Percentiles rank a stretch among this genome's conserved stretches.
phyloP scores from a whole-genome alignment of 331 rosid species.

The Acacia concinna region DNA sequence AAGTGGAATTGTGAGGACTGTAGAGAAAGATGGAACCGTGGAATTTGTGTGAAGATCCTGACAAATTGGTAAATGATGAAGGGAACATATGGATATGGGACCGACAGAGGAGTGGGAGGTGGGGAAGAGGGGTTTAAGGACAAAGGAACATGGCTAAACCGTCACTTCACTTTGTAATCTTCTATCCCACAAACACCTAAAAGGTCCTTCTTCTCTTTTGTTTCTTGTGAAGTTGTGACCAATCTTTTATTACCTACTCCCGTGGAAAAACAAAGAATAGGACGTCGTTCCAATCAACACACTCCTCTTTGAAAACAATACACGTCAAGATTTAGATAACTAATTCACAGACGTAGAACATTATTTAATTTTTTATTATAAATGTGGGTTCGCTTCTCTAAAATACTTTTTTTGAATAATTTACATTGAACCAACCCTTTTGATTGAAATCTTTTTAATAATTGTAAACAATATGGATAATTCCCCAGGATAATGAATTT shows the following conservation, averaged over 20 bases:
- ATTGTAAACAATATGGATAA: no score
- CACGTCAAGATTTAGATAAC: no score
- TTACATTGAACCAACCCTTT: no score
- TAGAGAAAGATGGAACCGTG: neutral
- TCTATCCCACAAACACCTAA: slow-evolving; percentile 42
- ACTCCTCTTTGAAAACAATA: neutral
- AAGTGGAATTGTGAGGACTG: neutral
- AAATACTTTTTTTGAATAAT: no score
- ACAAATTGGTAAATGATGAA: neutral
- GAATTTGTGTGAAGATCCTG: neutral
- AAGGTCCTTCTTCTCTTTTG: neutral
- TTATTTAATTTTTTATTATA: no score
- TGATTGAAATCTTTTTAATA: no score
- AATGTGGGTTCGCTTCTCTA: no score
- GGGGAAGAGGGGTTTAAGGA: slow-evolving; percentile 43
- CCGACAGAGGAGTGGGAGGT: slow-evolving; percentile 46
- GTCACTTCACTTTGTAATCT: slow-evolving; percentile 34
- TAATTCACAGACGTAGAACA: no score
- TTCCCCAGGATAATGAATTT: no score
- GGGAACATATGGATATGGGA: slow-evolving; percentile 39
- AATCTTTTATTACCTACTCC: neutral
- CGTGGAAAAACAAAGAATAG: neutral
- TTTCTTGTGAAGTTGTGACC: neutral
- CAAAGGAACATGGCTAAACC: slow-evolving; percentile 66
- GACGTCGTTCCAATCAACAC: neutral